phyloP scores from a whole-genome alignment of 2,329 filamentous ascomycete species.

The Sarocladium kiliense region DNA sequence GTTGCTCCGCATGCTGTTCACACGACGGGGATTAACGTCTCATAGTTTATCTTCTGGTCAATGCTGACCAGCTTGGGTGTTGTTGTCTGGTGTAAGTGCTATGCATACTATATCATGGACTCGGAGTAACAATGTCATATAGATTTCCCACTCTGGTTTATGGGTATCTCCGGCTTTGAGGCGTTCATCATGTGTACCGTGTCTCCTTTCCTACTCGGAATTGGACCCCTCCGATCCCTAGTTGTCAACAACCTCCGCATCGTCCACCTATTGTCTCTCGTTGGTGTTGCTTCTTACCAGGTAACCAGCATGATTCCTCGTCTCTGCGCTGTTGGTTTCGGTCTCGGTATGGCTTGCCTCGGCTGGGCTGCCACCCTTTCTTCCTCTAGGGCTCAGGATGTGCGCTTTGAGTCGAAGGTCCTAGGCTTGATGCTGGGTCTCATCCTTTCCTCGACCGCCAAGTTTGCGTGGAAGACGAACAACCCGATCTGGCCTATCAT shows the following conservation, averaged over 20 bases:
- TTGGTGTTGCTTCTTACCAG: conserved; percentile 74
- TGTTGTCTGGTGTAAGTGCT: conserved; percentile 83
- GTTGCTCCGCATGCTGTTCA: conserved; percentile 23
- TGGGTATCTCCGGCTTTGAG: conserved; percentile 98
- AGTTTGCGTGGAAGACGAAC: conserved; percentile 90
- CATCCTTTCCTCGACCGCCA: conserved; percentile 78
- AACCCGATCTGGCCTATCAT: conserved; percentile 97
- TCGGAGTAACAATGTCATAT: neutral
- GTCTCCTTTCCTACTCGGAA: conserved; percentile 73
- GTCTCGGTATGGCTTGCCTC: conserved; percentile 73
- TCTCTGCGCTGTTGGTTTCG: conserved; percentile 76
- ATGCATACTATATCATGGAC: too few species aligned
- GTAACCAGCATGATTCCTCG: conserved; percentile 67
- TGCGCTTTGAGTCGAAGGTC: conserved; percentile 74
- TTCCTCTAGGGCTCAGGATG: conserved; percentile 68
- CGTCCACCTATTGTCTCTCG: conserved; percentile 71
- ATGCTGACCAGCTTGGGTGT: conserved; percentile 85
- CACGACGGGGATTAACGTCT: conserved; percentile 15
- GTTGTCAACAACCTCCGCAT: conserved; percentile 64
- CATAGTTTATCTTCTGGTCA: conserved; percentile 90
- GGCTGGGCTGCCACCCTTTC: conserved; percentile 81
- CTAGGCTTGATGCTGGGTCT: conserved; percentile 78
- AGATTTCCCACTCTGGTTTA: conserved; percentile 97
- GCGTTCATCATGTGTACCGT: conserved; percentile 79
- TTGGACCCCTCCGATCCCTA: conserved; percentile 62